phyloP scores from a whole-genome alignment of 768 basidiomycete genomes.

The Boletus fagicola region DNA sequence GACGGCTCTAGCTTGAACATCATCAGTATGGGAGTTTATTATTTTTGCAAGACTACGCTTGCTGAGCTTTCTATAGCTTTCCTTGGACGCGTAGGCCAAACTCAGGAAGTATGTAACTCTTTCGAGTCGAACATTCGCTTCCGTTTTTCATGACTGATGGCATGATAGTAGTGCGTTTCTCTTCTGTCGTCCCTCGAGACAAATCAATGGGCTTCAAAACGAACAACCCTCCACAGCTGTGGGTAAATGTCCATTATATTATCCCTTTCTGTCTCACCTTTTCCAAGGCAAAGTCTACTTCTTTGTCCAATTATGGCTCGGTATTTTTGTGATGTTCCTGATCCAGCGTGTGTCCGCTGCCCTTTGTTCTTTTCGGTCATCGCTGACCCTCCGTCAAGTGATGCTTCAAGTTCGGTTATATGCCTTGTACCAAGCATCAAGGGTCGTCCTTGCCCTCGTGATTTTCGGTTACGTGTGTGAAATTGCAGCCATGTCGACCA shows the following conservation, averaged over 20 bases:
- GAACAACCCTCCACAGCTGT: too few species aligned
- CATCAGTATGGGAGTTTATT: background rate
- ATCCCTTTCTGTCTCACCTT: too few species aligned
- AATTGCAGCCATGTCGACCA: background rate
- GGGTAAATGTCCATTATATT: too few species aligned
- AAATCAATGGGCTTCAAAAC: too few species aligned
- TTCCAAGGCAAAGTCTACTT: too few species aligned
- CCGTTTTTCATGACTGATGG: background rate
- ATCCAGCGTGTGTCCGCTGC: background rate
- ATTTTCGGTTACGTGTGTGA: conserved; percentile 5
- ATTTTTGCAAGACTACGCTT: background rate
- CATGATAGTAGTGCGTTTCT: conserved; percentile 8
- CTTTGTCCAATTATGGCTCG: too few species aligned
- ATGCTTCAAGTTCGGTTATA: conserved; percentile 18
- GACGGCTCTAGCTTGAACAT: conserved; percentile 12
- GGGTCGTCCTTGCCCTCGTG: conserved; percentile 8
- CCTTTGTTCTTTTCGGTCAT: background rate
- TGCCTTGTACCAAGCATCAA: conserved; percentile 13
- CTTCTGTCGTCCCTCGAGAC: background rate
- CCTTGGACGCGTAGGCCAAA: background rate
- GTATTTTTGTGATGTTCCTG: too few species aligned
- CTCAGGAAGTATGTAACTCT: conserved; percentile 7
- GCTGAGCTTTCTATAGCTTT: conserved; percentile 12
- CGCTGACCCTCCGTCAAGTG: conserved; percentile 2
- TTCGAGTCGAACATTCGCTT: background rate